A percentile compares a stretch with the other conserved stretches of the same genome.
Evolutionary conservation across 371 early-diverging fungal genomes (phyloP).

Genomic region (Mucor indicus): DNA sequence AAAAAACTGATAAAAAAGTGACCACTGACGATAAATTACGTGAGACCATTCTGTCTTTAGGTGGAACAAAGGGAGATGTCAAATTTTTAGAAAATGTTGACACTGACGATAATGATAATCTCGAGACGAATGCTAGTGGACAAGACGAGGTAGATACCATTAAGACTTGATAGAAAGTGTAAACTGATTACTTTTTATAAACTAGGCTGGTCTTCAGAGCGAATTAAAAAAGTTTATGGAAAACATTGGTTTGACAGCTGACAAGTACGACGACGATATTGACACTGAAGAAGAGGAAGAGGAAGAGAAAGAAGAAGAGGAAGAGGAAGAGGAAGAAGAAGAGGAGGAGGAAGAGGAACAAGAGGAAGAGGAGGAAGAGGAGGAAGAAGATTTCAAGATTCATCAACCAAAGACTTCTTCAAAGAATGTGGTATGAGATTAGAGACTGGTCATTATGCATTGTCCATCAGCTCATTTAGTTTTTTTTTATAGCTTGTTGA

Average conservation of each 20-base stretch:
- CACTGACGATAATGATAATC: slow-evolving; percentile 21
- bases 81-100: slow-evolving; percentile 32
- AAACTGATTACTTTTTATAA: neutral
- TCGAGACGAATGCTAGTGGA: slow-evolving; percentile 12
- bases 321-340: slow-evolving; percentile 17
- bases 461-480: neutral
- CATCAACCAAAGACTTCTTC: slow-evolving; percentile 11
- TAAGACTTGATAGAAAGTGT: too few species aligned
- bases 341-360: slow-evolving; percentile 9
- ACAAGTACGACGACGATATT: slow-evolving; percentile 21
- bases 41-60: slow-evolving; percentile 34
- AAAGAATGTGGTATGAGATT: slow-evolving; percentile 16
- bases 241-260: slow-evolving; percentile 30
- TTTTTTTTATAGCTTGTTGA: slow-evolving; percentile 28
- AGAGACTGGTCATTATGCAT: neutral
- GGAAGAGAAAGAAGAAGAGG: slow-evolving; percentile 16
- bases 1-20: slow-evolving; percentile 6
- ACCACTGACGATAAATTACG: slow-evolving; percentile 15
- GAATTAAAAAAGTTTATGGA: slow-evolving; percentile 35
- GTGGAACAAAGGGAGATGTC: slow-evolving; percentile 40
- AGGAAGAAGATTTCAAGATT: slow-evolving; percentile 14
- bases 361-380: slow-evolving; percentile 14
- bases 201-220: slow-evolving; percentile 23
- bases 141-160: slow-evolving; percentile 15
- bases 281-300: slow-evolving; percentile 27